A percentile compares a stretch with the other conserved stretches of the same genome.
Evolutionary conservation across 768 basidiomycete species (phyloP).

Genomic region (Mycena crocata): DNA sequence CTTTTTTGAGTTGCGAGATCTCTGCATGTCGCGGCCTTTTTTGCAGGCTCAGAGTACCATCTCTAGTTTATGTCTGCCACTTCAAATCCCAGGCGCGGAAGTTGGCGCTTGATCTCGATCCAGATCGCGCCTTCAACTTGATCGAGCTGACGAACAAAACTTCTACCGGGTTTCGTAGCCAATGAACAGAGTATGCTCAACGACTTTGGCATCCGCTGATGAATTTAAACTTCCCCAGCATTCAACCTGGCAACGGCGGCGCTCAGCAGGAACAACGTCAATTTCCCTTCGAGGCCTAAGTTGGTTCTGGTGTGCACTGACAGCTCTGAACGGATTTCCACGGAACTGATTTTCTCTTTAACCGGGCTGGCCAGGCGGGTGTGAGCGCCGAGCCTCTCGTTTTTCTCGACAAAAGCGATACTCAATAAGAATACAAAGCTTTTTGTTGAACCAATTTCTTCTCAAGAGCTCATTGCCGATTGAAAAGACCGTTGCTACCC

Average conservation of each 20-base stretch:
- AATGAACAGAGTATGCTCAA: constrained; percentile 26
- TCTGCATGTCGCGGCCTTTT: too few relatives aligned
- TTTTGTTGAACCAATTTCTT: too few relatives aligned
- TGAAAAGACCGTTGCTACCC: too few relatives aligned
- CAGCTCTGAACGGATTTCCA: too few relatives aligned
- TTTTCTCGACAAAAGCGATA: too few relatives aligned
- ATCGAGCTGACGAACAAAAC: constrained; percentile 30
- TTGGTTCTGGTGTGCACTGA: constrained; percentile 13
- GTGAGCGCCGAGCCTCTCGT: too few relatives aligned
- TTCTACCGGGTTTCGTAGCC: constrained; percentile 36
- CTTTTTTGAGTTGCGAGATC: too few relatives aligned
- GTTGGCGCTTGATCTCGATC: constrained; percentile 35
- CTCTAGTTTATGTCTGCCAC: constrained; percentile 35
- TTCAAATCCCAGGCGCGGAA: constrained; percentile 32
- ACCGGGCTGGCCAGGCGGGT: too few relatives aligned
- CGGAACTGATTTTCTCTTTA: too few relatives aligned
- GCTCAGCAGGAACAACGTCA: constrained; percentile 19
- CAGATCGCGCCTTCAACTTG: constrained; percentile 28
- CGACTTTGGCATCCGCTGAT: neutral
- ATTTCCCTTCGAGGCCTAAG: constrained; percentile 3
- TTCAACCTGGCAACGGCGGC: constrained; percentile 24
- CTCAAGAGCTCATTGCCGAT: too few relatives aligned
- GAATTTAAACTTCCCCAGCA: neutral
- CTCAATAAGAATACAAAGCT: too few relatives aligned
- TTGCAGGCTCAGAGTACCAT: neutral